Evolutionary conservation across 495 filamentous ascomycete species (phyloP).

Genomic region (Cladorrhinum samala): DNA sequence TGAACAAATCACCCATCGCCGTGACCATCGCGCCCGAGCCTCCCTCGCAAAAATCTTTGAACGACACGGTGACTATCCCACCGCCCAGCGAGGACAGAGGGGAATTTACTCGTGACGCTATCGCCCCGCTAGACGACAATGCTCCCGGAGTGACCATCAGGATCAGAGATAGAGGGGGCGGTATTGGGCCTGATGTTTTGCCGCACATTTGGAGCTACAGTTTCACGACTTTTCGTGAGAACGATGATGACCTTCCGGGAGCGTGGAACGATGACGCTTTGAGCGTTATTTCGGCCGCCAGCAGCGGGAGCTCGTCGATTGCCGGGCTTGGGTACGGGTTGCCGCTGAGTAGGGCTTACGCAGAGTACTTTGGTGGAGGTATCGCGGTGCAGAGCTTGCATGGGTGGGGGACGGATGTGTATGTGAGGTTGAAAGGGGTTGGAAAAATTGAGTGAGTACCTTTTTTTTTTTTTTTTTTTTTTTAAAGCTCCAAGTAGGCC

Average conservation of each 20-base stretch:
- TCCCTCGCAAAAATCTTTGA: constrained; percentile 26
- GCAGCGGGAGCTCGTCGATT: constrained; percentile 66
- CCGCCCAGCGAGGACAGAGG: constrained; percentile 54
- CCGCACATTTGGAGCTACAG: constrained; percentile 92
- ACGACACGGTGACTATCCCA: constrained; percentile 69
- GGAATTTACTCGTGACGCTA: constrained; percentile 40
- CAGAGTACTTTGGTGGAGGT: constrained; percentile 97
- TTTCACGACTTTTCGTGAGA: constrained; percentile 87
- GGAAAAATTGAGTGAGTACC: constrained; percentile 54
- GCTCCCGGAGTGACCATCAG: constrained; percentile 89
- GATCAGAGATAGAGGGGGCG: constrained; percentile 90
- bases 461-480: no score
- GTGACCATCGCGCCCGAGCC: constrained; percentile 89
- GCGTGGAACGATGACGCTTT: constrained; percentile 53
- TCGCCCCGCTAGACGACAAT: constrained; percentile 52
- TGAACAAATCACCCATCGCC: constrained; percentile 73
- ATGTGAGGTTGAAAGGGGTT: constrained; percentile 73
- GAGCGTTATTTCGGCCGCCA: constrained; percentile 62
- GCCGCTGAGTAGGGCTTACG: constrained; percentile 87
- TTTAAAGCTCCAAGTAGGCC: no score
- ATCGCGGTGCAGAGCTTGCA: constrained; percentile 89
- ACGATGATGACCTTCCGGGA: constrained; percentile 41
- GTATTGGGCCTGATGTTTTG: constrained; percentile 74
- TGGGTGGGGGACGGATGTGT: constrained; percentile 75
- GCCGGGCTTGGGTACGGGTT: constrained; percentile 91